Base-by-base conservation (phyloP, 306 rosid genomes). In the Myrica gale region DNA sequence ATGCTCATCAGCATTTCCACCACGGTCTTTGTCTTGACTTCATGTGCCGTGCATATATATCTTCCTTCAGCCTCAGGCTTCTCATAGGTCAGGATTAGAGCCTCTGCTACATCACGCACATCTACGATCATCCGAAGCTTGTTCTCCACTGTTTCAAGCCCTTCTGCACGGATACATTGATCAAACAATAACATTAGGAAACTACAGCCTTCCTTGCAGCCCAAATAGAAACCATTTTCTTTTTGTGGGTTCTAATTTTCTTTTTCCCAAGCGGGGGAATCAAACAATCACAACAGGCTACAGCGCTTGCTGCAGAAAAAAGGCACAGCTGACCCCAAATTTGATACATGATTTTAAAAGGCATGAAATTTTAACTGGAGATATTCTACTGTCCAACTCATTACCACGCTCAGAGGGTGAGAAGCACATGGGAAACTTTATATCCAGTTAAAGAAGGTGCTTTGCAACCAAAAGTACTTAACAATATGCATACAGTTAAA, bases 1-100 rank as follows among this genome's bases (percentile, higher is more conserved):
- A 74, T 16, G 20, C 53, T 75, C 87, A 71, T 90, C 51, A 94
- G 82, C 79, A 81, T 81, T 17, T 87, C 93, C 74, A 81, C 81
- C 83, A 92, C 39, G 68, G 84, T 88, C 80, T 72, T 56, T 4
- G 68, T 20, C 74, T 56, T 75, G 72, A 82, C 46, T 6, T 21
- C 0, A 51, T 87, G 85, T 39, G 93, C 75, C 13, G 70, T 21
- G 68, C 96, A 90, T 58, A 89, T 67, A 84, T 88, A 89, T 82
- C 98, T 85, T 78, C 93, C 95, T 72, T 91, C 86, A 48, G 89
- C 91, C 82, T 83, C 89, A 0, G 20, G 82, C 86, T 89, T 92
- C 88, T 90, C 97, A 50, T 89, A 90, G 3, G 73, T 86, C 82
- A 90, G 52, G 52, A 92, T 52, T 51, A 92, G 48, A 56, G 90